phyloP scores from a whole-genome alignment of 176 grass and related monocot genomes.

The Oryza australiensis region DNA sequence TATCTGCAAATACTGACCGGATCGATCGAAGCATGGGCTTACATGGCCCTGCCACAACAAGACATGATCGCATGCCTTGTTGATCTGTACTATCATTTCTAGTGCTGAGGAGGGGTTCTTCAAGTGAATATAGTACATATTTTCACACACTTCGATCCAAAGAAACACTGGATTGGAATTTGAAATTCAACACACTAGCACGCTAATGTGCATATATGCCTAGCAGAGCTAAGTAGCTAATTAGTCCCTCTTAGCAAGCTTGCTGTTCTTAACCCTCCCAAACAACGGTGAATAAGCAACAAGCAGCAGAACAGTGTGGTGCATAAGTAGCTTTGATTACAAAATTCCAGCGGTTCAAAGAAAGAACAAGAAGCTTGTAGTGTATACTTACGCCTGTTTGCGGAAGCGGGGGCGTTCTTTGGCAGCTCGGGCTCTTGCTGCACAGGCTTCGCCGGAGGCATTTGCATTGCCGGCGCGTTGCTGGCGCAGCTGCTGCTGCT shows the following conservation, averaged over 20 bases:
- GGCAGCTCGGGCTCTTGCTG: slow-evolving; percentile 62
- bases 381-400: slow-evolving; percentile 71
- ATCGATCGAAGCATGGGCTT: slow-evolving; percentile 11
- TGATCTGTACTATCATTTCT: slow-evolving; percentile 10
- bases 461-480: slow-evolving; percentile 37
- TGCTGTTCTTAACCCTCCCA: background rate
- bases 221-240: too few relatives aligned
- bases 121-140: background rate
- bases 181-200: background rate
- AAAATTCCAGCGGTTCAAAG: background rate
- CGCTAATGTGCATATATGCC: background rate
- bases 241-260: background rate
- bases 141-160: slow-evolving; percentile 11
- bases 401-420: slow-evolving; percentile 50
- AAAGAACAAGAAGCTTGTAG: background rate
- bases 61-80: slow-evolving; percentile 45
- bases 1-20: slow-evolving; percentile 13
- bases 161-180: background rate
- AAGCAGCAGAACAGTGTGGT: background rate
- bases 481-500: slow-evolving; percentile 56
- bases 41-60: background rate
- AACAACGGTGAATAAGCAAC: slow-evolving; percentile 5
- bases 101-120: background rate
- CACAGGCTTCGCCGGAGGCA: slow-evolving; percentile 39
- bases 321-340: background rate